Evolutionary conservation across 2,329 filamentous ascomycete genomes (phyloP).

Genomic region (Beauveria bassiana): DNA sequence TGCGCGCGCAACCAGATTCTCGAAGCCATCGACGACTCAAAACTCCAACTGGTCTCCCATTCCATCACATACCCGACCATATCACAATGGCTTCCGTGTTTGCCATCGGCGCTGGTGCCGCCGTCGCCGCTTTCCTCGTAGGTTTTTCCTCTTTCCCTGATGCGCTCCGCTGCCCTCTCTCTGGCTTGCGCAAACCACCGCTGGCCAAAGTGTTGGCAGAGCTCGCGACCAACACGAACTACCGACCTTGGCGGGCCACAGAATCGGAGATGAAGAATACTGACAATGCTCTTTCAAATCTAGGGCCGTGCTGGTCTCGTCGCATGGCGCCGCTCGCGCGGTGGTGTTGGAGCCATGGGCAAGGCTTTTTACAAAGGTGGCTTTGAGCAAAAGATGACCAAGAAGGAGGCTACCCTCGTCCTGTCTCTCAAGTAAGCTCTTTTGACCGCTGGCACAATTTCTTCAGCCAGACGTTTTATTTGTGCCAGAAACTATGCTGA

Average conservation of each 20-base stretch:
- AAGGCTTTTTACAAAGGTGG: constrained; percentile 97
- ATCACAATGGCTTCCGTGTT: constrained; percentile 35
- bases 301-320: constrained; percentile 90
- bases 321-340: constrained; percentile 74
- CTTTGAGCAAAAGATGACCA: constrained; percentile 94
- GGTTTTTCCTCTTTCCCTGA: constrained; percentile 12
- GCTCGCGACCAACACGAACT: no score
- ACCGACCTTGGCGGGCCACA: not conserved
- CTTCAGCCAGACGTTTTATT: no score
- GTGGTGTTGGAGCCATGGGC: constrained; percentile 70
- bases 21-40: not conserved
- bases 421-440: constrained; percentile 70
- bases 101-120: constrained; percentile 39
- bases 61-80: not conserved
- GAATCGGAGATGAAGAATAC: not conserved
- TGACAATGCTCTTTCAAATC: constrained; percentile 12
- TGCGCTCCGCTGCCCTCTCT: not conserved
- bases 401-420: constrained; percentile 83
- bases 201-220: no score
- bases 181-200: not conserved
- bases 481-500: not conserved
- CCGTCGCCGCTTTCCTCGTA: constrained; percentile 46
- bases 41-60: not conserved
- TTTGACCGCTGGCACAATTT: not conserved
- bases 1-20: not conserved